Evolutionary conservation across 169 alveolate species (phyloP).

Genomic region (Cryptosporidium xiaoi): DNA sequence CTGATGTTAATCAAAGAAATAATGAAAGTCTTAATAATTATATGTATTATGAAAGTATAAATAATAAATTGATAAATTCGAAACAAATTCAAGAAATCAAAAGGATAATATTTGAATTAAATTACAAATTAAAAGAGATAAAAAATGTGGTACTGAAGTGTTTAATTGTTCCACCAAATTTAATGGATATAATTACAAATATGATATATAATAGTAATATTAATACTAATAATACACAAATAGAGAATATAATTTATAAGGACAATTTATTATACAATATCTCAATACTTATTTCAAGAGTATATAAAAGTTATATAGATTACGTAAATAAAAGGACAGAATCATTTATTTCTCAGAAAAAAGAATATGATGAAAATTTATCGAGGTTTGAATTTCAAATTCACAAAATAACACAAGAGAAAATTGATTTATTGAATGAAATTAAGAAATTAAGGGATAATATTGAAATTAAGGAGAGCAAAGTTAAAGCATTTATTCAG

Average conservation of each 20-base stretch:
- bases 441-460: conserved; percentile 7
- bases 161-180: conserved; percentile 10
- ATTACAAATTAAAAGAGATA: not conserved
- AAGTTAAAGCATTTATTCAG: too few species aligned
- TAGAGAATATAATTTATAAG: not conserved
- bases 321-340: not conserved
- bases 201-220: not conserved
- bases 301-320: conserved; percentile 3
- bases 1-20: too few species aligned
- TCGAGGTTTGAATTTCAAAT: conserved; percentile 3
- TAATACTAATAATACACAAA: not conserved
- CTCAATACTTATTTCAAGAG: not conserved
- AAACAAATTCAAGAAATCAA: not conserved
- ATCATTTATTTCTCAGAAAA: conserved; percentile 5
- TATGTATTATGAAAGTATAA: not conserved
- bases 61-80: not conserved
- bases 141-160: not conserved
- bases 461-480: conserved; percentile 22
- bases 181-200: not conserved
- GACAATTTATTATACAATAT: conserved; percentile 7
- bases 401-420: not conserved
- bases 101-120: conserved; percentile 14
- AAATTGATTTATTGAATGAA: conserved; percentile 15
- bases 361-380: conserved; percentile 30
- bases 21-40: not conserved